Conservation (phyloP, 805 yeast genomes). For the Wickerhamiella kurtzmanii region DNA sequence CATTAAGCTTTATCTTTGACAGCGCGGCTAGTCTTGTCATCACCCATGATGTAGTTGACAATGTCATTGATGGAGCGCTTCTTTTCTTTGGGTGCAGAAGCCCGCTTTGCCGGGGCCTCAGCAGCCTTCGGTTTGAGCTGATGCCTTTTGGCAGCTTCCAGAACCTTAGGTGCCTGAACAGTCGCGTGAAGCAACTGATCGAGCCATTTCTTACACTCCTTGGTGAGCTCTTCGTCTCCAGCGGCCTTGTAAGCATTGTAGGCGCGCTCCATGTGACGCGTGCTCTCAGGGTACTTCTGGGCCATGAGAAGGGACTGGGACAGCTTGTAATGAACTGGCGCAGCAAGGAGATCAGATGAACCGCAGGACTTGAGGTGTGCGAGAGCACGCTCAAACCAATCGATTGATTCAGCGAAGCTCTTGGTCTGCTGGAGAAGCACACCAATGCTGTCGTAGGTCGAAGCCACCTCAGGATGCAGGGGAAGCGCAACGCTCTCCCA, state of each 20-base stretch:
- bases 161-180: constrained; percentile 23
- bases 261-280: constrained; percentile 43
- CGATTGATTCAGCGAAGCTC: constrained; percentile 35
- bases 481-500: constrained; percentile 38
- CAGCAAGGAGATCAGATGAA: constrained; percentile 47
- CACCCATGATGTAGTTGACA: constrained; percentile 38
- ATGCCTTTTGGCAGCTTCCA: constrained; percentile 1
- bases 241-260: constrained; percentile 40
- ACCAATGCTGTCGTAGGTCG: constrained; percentile 49
- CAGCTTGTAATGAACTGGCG: constrained; percentile 53
- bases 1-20: neutral
- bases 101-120: constrained; percentile 31
- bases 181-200: constrained; percentile 41
- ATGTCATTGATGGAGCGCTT: constrained; percentile 47
- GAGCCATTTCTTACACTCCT: constrained; percentile 54
- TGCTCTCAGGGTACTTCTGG: constrained; percentile 42
- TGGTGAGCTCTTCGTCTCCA: constrained; percentile 62
- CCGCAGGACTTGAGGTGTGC: constrained; percentile 36
- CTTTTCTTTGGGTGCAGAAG: constrained; percentile 24
- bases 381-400: constrained; percentile 43
- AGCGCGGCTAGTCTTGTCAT: neutral
- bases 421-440: constrained; percentile 38
- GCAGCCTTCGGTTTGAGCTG: constrained; percentile 13
- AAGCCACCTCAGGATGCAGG: constrained; percentile 56
- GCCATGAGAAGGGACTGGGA: constrained; percentile 44